These are phyloP conservation scores for Areca catechu DNA, from an alignment of 176 grass and related monocot genomes.

Conservation along the genomic window DNA sequence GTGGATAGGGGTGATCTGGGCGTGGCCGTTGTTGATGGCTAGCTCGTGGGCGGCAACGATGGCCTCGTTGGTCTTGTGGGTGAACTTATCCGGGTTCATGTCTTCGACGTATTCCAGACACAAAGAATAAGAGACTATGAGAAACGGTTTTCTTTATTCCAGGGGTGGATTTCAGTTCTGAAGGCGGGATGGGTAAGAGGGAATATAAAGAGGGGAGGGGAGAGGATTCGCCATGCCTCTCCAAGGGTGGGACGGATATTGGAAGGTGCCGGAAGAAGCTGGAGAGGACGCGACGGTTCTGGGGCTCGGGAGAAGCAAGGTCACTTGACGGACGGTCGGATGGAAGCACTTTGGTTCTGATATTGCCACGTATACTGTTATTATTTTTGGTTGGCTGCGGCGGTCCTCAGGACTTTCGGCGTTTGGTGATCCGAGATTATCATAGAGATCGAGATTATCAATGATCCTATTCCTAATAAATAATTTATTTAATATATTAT, in stretches of 20 bases:
- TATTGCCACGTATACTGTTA: too few species aligned
- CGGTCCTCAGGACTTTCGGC: too few species aligned
- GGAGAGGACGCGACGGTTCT: conserved; percentile 35
- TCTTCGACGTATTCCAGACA: background rate
- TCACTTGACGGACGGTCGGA: background rate
- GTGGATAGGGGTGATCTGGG: conserved; percentile 66
- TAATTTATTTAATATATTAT: too few species aligned
- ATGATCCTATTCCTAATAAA: too few species aligned
- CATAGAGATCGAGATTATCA: too few species aligned
- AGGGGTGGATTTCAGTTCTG: background rate
- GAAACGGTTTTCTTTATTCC: background rate
- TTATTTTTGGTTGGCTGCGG: too few species aligned
- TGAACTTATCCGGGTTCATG: conserved; percentile 98
- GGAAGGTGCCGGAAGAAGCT: background rate
- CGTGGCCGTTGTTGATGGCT: conserved; percentile 47
- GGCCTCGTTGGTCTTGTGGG: conserved; percentile 95
- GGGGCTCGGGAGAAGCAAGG: background rate
- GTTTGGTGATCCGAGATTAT: too few species aligned
- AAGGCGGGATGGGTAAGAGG: background rate
- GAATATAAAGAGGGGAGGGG: conserved; percentile 8
- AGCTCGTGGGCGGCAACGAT: conserved; percentile 70
- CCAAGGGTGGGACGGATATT: conserved; percentile 28
- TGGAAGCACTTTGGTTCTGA: too few species aligned
- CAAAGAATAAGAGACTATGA: too few species aligned
- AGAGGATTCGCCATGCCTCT: conserved; percentile 26